These are phyloP conservation scores for Agaricus blazei DNA, from an alignment of 768 basidiomycete species.

Conservation along the genomic window DNA sequence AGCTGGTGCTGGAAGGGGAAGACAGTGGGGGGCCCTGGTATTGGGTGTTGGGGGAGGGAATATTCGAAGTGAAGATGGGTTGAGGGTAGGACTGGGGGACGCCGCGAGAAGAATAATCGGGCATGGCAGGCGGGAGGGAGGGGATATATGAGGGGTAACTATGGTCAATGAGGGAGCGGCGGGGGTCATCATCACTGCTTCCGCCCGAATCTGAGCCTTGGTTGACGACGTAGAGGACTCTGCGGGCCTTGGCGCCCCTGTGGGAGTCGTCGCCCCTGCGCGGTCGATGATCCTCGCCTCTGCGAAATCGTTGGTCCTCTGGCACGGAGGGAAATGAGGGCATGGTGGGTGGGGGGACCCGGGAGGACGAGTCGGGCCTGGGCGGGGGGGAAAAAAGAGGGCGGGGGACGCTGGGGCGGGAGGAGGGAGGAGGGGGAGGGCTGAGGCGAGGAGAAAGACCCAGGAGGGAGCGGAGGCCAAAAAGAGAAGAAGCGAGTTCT, in stretches of 20 bases:
- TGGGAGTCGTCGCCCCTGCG: background rate
- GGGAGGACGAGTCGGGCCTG: background rate
- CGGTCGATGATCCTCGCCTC: background rate
- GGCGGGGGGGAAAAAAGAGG: background rate
- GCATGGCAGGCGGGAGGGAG: constrained; percentile 12
- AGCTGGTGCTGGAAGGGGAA: constrained; percentile 66
- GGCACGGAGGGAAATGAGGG: constrained; percentile 40
- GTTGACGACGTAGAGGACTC: constrained; percentile 56
- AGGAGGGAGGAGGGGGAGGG: constrained; percentile 4
- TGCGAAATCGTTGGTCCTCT: constrained; percentile 41
- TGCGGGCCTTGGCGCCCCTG: constrained; percentile 16
- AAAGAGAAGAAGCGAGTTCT: constrained; percentile 13
- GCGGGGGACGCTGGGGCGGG: background rate
- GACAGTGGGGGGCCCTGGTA: constrained; percentile 50
- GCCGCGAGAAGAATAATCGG: constrained; percentile 12
- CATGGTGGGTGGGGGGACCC: constrained; percentile 7
- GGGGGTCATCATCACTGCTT: constrained; percentile 22
- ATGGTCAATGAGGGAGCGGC: constrained; percentile 8
- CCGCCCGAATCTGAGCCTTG: constrained; percentile 43
- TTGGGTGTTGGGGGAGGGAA: constrained; percentile 21
- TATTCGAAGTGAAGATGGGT: constrained; percentile 23
- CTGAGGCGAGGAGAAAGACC: constrained; percentile 9
- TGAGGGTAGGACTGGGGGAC: constrained; percentile 15
- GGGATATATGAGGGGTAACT: constrained; percentile 7
- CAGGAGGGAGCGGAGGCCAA: constrained; percentile 11